These are phyloP conservation scores for Plasmopara viticola DNA, from an alignment of 352 stramenopile genomes.

Conservation along the genomic window DNA sequence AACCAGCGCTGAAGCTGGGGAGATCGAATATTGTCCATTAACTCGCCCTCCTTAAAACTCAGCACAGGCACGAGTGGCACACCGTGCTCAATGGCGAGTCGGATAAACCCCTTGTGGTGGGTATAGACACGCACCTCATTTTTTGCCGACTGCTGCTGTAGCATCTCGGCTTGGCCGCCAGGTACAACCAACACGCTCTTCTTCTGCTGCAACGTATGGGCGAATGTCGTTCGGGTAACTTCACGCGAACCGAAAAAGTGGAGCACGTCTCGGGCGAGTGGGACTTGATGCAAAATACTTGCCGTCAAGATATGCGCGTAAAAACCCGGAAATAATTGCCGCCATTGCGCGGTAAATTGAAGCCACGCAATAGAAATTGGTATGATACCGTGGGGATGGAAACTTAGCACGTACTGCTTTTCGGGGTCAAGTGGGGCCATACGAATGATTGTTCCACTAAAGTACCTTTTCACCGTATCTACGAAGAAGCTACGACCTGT, in stretches of 20 bases:
- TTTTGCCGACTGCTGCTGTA: slow-evolving; percentile 50
- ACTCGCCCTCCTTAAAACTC: slow-evolving; percentile 78
- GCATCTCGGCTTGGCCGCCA: slow-evolving; percentile 77
- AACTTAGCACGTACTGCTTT: slow-evolving; percentile 66
- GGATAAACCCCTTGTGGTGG: slow-evolving; percentile 74
- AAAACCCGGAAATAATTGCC: slow-evolving; percentile 53
- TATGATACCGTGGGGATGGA: slow-evolving; percentile 80
- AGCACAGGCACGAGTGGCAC: slow-evolving; percentile 66
- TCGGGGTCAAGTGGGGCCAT: slow-evolving; percentile 46
- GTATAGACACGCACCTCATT: slow-evolving; percentile 73
- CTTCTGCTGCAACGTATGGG: slow-evolving; percentile 37
- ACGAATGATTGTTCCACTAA: slow-evolving; percentile 53
- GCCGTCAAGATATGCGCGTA: slow-evolving; percentile 65
- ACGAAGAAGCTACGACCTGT: slow-evolving; percentile 38
- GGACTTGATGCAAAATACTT: slow-evolving; percentile 78
- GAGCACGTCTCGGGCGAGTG: slow-evolving; percentile 62
- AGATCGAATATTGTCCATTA: slow-evolving; percentile 78
- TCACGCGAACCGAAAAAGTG: slow-evolving; percentile 73
- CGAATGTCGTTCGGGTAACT: slow-evolving; percentile 62
- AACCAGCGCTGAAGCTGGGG: slow-evolving; percentile 72
- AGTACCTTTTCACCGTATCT: slow-evolving; percentile 57
- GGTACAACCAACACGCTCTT: slow-evolving; percentile 72
- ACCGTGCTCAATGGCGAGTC: slow-evolving; percentile 70
- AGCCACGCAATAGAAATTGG: slow-evolving; percentile 71
- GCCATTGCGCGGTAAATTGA: slow-evolving; percentile 68